Evolutionary conservation across 2,329 filamentous ascomycete species (phyloP).

Genomic region (Aspergillus flavus): DNA sequence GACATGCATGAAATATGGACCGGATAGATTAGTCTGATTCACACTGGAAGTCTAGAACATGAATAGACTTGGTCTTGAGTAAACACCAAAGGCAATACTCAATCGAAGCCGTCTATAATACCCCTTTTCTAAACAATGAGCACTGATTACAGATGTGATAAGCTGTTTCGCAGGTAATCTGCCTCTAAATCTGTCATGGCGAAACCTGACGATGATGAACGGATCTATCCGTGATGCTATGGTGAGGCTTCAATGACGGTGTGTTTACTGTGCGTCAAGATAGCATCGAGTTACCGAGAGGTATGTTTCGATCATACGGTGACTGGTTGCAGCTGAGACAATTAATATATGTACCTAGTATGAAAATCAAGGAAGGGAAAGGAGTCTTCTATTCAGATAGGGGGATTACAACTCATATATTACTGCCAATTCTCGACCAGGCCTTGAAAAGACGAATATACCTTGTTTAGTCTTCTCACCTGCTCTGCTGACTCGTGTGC

Average conservation of each 20-base stretch:
- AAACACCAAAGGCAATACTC: background rate
- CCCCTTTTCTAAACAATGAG: background rate
- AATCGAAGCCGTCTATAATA: background rate
- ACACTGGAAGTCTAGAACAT: background rate
- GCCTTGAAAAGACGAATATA: background rate
- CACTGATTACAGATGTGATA: too few species aligned
- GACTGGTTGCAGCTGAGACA: background rate
- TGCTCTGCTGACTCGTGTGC: background rate
- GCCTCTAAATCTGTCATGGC: background rate
- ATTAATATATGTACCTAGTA: background rate
- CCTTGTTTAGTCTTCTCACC: background rate
- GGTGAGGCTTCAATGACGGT: background rate
- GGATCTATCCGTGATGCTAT: background rate
- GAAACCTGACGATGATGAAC: background rate
- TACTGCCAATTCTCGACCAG: background rate
- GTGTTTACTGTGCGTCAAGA: background rate
- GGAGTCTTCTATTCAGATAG: background rate
- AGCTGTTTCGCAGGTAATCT: too few species aligned
- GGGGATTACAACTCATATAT: background rate
- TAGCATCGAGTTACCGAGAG: background rate
- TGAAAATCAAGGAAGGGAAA: too few species aligned
- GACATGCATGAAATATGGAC: background rate
- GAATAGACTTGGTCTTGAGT: background rate
- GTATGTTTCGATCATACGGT: background rate
- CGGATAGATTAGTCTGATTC: background rate